phyloP scores from a whole-genome alignment of 2,329 filamentous ascomycete species.

The Epichloe sp. region DNA sequence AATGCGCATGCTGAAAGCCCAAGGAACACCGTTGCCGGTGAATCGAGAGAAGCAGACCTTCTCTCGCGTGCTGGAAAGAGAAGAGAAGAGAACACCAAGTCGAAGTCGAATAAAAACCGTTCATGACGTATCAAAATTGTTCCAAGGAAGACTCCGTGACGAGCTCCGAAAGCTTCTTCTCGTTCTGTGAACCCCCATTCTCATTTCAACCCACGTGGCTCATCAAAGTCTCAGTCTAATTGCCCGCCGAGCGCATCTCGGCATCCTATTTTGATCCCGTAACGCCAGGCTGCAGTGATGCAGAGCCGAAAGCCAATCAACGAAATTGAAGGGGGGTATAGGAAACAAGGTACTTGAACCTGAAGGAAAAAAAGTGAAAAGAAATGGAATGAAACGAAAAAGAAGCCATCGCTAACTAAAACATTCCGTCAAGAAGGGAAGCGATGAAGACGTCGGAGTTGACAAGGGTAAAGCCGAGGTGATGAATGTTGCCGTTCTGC shows the following conservation, averaged over 20 bases:
- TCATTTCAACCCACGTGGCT: not conserved
- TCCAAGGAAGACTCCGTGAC: too few relatives aligned
- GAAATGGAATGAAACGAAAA: not conserved
- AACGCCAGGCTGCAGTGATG: not conserved
- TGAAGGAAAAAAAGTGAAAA: too few relatives aligned
- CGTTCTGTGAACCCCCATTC: not conserved
- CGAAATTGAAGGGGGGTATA: not conserved
- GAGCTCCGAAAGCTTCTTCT: not conserved
- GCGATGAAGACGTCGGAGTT: not conserved
- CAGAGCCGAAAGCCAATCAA: not conserved
- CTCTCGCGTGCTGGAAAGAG: not conserved
- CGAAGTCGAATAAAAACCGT: too few relatives aligned
- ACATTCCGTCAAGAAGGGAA: not conserved
- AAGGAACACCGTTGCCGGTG: not conserved
- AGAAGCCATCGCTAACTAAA: not conserved
- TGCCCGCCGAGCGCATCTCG: not conserved
- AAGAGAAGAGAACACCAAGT: not conserved
- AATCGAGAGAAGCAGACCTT: not conserved
- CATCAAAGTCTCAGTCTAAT: not conserved
- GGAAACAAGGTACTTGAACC: not conserved
- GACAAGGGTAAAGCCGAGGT: constrained; percentile 4
- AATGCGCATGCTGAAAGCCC: not conserved
- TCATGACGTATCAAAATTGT: too few relatives aligned
- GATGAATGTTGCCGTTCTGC: not conserved
- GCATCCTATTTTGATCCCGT: not conserved